These are phyloP conservation scores for Drechslerella dactyloides DNA, from an alignment of 2,329 filamentous ascomycete species.

Conservation along the genomic window DNA sequence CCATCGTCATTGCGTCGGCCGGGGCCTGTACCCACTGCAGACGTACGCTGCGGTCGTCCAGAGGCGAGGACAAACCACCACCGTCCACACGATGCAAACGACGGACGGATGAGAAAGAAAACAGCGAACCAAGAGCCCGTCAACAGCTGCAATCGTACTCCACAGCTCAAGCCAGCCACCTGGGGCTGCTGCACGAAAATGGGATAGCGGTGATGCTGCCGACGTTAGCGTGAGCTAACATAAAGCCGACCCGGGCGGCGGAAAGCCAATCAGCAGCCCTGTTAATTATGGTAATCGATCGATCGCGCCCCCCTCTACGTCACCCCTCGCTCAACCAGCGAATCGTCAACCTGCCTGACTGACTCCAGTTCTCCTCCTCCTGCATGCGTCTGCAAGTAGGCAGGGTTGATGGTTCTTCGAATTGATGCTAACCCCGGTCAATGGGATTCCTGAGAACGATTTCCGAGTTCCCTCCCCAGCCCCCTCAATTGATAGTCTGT, in stretches of 20 bases:
- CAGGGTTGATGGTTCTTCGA: not conserved
- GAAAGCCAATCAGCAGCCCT: no score
- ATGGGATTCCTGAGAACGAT: not conserved
- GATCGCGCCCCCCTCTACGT: not conserved
- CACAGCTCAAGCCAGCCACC: not conserved
- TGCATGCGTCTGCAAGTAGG: not conserved
- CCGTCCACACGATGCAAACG: no score
- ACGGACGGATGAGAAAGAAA: no score
- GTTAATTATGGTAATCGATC: no score
- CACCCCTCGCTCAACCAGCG: not conserved
- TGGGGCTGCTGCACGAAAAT: not conserved
- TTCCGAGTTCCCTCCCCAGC: not conserved
- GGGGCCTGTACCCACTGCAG: no score
- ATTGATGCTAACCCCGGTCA: not conserved
- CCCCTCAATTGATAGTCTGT: conserved; percentile 20
- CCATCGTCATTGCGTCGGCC: no score
- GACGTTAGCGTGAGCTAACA: not conserved
- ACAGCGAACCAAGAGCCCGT: no score
- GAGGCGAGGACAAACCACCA: no score
- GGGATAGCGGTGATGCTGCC: not conserved
- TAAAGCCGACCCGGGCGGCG: no score
- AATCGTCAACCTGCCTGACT: not conserved
- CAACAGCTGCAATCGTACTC: no score
- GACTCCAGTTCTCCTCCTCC: not conserved
- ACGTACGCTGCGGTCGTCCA: no score